Evolutionary conservation across 768 basidiomycete genomes (phyloP).

Genomic region (Suillus luteus): DNA sequence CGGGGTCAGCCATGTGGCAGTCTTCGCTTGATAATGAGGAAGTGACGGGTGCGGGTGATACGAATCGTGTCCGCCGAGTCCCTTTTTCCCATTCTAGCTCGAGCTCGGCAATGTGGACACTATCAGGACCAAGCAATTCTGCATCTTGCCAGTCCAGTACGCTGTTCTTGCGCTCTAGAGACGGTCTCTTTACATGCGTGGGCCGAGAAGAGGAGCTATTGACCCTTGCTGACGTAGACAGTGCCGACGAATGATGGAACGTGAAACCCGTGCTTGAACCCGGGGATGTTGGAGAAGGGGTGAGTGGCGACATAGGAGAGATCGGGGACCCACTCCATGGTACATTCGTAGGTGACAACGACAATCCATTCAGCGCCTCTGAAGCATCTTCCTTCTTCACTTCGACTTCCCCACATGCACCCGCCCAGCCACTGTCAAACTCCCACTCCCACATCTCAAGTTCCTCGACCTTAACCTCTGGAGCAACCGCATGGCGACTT

Average conservation of each 20-base stretch:
- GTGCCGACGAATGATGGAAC: conserved; percentile 17
- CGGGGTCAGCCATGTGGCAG: background rate
- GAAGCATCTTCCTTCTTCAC: conserved; percentile 41
- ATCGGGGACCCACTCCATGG: conserved; percentile 16
- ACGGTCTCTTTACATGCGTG: background rate
- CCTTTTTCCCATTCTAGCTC: conserved; percentile 38
- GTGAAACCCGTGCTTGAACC: conserved; percentile 18
- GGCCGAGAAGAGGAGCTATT: conserved; percentile 7
- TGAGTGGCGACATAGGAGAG: conserved; percentile 24
- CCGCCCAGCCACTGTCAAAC: conserved; percentile 32
- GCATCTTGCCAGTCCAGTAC: conserved; percentile 44
- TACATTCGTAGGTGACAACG: background rate
- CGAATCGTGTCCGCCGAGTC: conserved; percentile 15
- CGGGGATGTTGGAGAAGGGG: conserved; percentile 18
- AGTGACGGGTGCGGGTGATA: conserved; percentile 7
- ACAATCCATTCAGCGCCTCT: conserved; percentile 6
- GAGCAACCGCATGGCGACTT: conserved; percentile 31
- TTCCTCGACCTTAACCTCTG: conserved; percentile 45
- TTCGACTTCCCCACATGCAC: conserved; percentile 39
- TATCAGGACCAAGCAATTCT: conserved; percentile 48
- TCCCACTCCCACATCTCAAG: conserved; percentile 41
- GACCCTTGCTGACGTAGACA: conserved; percentile 13
- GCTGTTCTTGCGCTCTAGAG: conserved; percentile 16
- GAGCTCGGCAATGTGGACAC: conserved; percentile 43
- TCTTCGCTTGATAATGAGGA: conserved; percentile 14